A percentile compares a stretch with the other conserved stretches of the same genome.
These are phyloP conservation scores for Schizosaccharomyces pombe DNA, from an alignment of 805 yeast species.

Conservation along the genomic window DNA sequence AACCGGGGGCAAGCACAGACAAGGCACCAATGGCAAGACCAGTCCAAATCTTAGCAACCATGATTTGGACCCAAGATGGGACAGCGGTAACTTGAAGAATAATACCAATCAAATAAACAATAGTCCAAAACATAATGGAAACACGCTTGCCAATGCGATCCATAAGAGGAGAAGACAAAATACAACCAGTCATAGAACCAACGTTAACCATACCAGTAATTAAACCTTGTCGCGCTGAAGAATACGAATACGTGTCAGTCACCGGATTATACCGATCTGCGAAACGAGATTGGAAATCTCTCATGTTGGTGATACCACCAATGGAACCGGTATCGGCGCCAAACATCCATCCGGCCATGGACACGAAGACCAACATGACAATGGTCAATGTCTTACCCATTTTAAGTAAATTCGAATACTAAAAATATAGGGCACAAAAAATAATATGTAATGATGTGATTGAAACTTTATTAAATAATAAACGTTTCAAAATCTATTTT, in stretches of 20 bases:
- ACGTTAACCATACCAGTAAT: slow-evolving; percentile 6
- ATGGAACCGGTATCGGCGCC: slow-evolving; percentile 6
- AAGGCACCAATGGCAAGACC: slow-evolving; percentile 62
- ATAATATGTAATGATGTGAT: too few species aligned
- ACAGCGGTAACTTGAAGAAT: slow-evolving; percentile 5
- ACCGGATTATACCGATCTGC: neutral
- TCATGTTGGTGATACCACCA: slow-evolving; percentile 6
- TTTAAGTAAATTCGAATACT: neutral
- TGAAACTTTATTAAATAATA: too few species aligned
- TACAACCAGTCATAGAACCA: slow-evolving; percentile 6
- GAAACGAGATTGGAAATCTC: neutral
- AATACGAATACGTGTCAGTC: neutral
- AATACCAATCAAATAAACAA: slow-evolving; percentile 5
- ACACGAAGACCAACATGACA: slow-evolving; percentile 4
- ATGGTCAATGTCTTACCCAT: neutral
- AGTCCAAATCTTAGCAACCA: slow-evolving; percentile 20
- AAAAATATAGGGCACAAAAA: neutral
- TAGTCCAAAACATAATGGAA: slow-evolving; percentile 6
- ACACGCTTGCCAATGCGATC: slow-evolving; percentile 5
- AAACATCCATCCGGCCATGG: slow-evolving; percentile 6
- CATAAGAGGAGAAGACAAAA: slow-evolving; percentile 6
- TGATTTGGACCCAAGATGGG: slow-evolving; percentile 17
- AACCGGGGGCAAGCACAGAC: slow-evolving; percentile 35
- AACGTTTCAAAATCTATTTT: too few species aligned
- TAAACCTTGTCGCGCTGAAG: slow-evolving; percentile 4